Evolutionary conservation across 202 grass and related monocot species (phyloP).

Genomic region (Eragrostis tef): DNA sequence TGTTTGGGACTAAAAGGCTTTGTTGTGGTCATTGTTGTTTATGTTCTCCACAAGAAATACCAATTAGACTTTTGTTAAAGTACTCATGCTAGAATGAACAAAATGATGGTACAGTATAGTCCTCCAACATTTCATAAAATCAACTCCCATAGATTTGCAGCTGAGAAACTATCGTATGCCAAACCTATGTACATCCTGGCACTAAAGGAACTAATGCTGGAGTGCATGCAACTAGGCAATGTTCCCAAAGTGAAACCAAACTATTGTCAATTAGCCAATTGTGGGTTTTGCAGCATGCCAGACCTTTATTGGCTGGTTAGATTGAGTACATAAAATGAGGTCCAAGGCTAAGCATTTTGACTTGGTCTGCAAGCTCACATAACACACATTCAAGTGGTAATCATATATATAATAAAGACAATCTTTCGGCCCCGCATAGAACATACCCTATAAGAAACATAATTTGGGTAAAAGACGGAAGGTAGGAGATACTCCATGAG

Average conservation of each 20-base stretch:
- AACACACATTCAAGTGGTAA: background rate
- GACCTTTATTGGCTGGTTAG: constrained; percentile 5
- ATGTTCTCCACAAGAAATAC: background rate
- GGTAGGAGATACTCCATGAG: background rate
- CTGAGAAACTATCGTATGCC: background rate
- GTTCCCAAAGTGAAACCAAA: background rate
- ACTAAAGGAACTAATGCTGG: too few species aligned
- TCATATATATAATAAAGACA: constrained; percentile 2
- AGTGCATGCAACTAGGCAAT: constrained; percentile 11
- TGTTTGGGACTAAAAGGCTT: too few species aligned
- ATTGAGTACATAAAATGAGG: background rate
- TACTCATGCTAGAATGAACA: background rate
- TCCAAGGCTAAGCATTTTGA: constrained; percentile 3
- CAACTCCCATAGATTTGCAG: background rate
- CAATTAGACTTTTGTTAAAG: background rate
- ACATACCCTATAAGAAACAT: constrained; percentile 3
- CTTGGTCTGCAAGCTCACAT: background rate
- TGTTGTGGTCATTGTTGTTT: too few species aligned
- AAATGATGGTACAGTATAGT: background rate
- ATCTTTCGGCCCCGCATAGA: background rate
- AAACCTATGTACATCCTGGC: too few species aligned
- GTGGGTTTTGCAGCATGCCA: background rate
- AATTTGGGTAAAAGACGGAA: background rate
- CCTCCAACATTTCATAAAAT: background rate
- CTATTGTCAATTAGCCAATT: background rate